Base-by-base conservation (phyloP, 2,329 filamentous ascomycete genomes). In the Ceratocystis variospora region DNA sequence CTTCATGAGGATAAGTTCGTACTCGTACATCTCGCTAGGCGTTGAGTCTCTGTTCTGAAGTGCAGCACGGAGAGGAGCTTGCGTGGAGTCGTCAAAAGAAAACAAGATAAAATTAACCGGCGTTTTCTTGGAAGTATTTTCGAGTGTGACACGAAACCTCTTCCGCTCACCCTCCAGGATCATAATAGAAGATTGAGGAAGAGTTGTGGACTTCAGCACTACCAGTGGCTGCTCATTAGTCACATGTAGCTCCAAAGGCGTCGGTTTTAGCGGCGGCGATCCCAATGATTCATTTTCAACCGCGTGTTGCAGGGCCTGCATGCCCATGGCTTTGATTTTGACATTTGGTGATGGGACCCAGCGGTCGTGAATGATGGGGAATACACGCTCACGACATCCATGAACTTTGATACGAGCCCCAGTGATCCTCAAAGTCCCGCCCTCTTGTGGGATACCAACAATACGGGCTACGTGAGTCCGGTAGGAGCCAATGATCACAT, bases 51-150 rank as follows among this genome's bases (percentile, higher is more conserved):
- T 88, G 71, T 86, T 90, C 64, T 79, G 81, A 59, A 96, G 79
- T 0, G 89, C 89, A 45, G 85, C 79, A 71, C 93, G 89, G 17
- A 96, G 79, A 7, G 89, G 85, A 5, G 81, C 82, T 69, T 90
- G 90, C 0, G 90, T 92, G 0, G 91, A 95, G 76, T 96, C 91
- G 70, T 91, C 87, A 73, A 96, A 96, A 0, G 90, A 92, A 68
- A 96, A 90, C 31, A 94, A 80, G 45, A 96, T 78, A 66, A 97
- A 87, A 72, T 96, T 90, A 0, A 90, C 89, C 1, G 89, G 80
- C 1, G 87, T 91, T 0, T 80, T 77, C 5, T 73, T 70, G 0
- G 90, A 94, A 7, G 84, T 79, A 70, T 99, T 99, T 70, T 88
- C 83, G 15, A 97, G 77, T 0, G 88, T 92, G 17, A 96, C 81